These are phyloP conservation scores for Fraxinus latifolia DNA, from an alignment of 305 asterid genomes.

Conservation along the genomic window DNA sequence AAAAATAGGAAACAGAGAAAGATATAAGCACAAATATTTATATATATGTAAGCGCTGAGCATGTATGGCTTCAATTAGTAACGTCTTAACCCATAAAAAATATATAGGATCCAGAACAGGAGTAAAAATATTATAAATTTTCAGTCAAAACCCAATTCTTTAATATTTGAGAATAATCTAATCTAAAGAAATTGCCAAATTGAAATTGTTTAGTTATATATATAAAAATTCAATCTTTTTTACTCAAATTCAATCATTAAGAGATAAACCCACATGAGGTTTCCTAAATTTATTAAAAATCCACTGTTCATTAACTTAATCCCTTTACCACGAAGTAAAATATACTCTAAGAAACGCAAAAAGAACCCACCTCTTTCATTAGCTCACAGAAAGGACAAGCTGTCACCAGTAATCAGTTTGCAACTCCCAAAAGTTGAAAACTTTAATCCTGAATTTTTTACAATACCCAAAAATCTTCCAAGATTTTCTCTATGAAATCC, in stretches of 20 bases:
- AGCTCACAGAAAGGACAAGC: slow-evolving; percentile 20
- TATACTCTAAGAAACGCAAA: slow-evolving; percentile 30
- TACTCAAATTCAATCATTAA: slow-evolving; percentile 59
- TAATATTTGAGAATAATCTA: slow-evolving; percentile 30
- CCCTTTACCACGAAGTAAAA: slow-evolving; percentile 3
- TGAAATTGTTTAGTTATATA: slow-evolving; percentile 36
- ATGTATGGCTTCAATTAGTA: slow-evolving; percentile 30
- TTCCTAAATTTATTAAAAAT: slow-evolving; percentile 38
- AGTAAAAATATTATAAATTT: slow-evolving; percentile 29
- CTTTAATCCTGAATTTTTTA: slow-evolving; percentile 20
- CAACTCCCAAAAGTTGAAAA: slow-evolving; percentile 24
- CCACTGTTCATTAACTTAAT: neutral
- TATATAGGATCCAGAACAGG: slow-evolving; percentile 34
- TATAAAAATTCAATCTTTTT: slow-evolving; percentile 26
- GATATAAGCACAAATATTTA: slow-evolving; percentile 13
- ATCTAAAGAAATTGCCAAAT: slow-evolving; percentile 40
- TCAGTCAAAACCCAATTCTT: slow-evolving; percentile 52
- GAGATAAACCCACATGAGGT: slow-evolving; percentile 46
- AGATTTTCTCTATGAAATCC: slow-evolving; percentile 21
- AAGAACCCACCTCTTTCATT: slow-evolving; percentile 37
- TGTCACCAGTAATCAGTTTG: slow-evolving; percentile 20
- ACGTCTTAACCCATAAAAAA: slow-evolving; percentile 41
- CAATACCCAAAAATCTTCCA: slow-evolving; percentile 30
- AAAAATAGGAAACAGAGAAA: slow-evolving; percentile 4
- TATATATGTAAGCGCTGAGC: slow-evolving; percentile 12